Evolutionary conservation across 2,329 filamentous ascomycete species (phyloP), one percentile per base, ranked within the genome.

Genomic region (Claviceps spartinae): DNA sequence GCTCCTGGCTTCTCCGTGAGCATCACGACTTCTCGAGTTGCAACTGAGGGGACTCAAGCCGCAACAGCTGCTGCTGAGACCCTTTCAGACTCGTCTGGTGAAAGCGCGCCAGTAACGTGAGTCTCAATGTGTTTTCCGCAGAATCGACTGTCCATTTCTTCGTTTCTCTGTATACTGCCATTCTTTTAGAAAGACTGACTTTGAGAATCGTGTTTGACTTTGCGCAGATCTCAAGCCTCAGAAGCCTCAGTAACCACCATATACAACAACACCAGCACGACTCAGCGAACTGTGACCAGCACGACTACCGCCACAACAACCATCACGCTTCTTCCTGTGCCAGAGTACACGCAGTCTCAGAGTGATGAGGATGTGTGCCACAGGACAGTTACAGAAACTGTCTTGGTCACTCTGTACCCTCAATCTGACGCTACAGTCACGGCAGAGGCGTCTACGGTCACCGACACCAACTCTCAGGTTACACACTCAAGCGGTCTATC

Each of bases 101-200:
- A 62, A 52, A 63, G 59, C 46, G 59, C 67, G 24, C 65, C 67
- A 1, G 60, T 68, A 54, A 65, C 65, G 67, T 69, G 58, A 61
- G 67, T 57, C 36, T 9, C 14, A 11, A 11, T 7, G 4, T 18
- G 13, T 4, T n/a, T 37, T 34, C 4, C 26, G 22, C 14, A 16
- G 18, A 7, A 9, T 11, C 2, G n/a, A 16, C 18, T 13, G 6
- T 18, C 38, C 8, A 30, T 14, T 37, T 1, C 8, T 6, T 13
- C 30, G 1, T 11, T 11, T 34, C 30, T 34, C 30, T 34, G 30
- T 34, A 11, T 1, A 0, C 30, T 34, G 9, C 4, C 9, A 34
- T 34, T 4, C 1, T 4, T 11, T 4, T 34, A 34, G 1, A 34
- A 30, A 30, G 22, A 14, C 43, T 50, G 16, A 53, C 20, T n/a